phyloP scores from a whole-genome alignment of 1,284 basidiomycete species.

The Flammula alnicola region DNA sequence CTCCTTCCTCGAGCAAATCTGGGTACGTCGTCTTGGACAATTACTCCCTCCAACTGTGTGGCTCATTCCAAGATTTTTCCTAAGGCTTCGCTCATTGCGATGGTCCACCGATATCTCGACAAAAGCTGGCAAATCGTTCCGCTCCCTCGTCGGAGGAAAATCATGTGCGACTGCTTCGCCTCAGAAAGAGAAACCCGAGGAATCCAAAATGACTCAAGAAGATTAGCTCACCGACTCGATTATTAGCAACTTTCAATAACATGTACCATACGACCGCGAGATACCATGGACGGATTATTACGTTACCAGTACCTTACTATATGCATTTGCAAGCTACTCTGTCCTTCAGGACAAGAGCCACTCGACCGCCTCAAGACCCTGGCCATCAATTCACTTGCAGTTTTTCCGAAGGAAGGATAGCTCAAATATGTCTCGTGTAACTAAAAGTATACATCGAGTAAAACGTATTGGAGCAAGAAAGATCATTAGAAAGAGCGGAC shows the following conservation, averaged over 20 bases:
- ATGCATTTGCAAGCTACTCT: too few species aligned
- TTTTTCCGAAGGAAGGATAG: too few species aligned
- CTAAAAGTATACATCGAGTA: too few species aligned
- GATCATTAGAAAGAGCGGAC: too few species aligned
- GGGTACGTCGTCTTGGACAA: slow-evolving; percentile 16
- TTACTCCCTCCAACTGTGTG: not conserved
- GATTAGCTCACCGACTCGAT: not conserved
- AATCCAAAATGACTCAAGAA: not conserved
- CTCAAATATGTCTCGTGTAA: too few species aligned
- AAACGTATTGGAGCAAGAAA: too few species aligned
- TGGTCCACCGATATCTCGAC: slow-evolving; percentile 29
- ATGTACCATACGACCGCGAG: slow-evolving; percentile 3
- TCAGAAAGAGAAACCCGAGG: slow-evolving; percentile 1
- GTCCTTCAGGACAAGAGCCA: too few species aligned
- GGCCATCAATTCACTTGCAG: too few species aligned
- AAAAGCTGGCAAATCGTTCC: slow-evolving; percentile 27
- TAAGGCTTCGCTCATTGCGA: slow-evolving; percentile 16
- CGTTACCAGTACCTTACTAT: not conserved
- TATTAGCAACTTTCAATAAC: not conserved
- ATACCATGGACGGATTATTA: not conserved
- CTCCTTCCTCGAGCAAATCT: slow-evolving; percentile 23
- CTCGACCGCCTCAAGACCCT: too few species aligned
- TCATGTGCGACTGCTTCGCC: slow-evolving; percentile 3
- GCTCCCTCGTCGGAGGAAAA: slow-evolving; percentile 23
- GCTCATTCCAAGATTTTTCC: slow-evolving; percentile 1